Conservation (phyloP, 768 basidiomycete species). For the Leccinum olivaceopallidum region DNA sequence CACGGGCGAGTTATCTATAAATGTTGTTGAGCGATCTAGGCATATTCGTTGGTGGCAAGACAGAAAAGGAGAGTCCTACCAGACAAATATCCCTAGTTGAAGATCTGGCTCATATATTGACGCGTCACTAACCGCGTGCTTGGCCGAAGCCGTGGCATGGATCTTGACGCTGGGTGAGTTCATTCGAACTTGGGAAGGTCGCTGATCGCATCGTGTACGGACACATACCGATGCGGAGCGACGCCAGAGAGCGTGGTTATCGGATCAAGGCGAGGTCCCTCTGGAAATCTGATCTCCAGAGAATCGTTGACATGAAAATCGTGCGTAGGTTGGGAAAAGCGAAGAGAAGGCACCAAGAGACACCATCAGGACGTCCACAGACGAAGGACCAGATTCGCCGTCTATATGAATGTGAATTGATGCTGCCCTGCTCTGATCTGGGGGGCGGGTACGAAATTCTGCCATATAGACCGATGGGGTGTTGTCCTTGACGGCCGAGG, state of each 20-base stretch:
- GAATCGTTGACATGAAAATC: constrained; percentile 39
- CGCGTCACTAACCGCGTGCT: too few relatives aligned
- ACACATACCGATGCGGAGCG: constrained; percentile 57
- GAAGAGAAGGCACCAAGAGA: constrained; percentile 70
- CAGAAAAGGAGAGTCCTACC: too few relatives aligned
- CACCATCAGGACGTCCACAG: constrained; percentile 71
- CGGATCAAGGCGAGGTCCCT: constrained; percentile 39
- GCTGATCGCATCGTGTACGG: constrained; percentile 70
- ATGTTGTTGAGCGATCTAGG: too few relatives aligned
- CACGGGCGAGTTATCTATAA: too few relatives aligned
- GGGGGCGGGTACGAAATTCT: constrained; percentile 81
- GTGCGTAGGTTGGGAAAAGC: constrained; percentile 46
- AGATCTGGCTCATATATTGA: too few relatives aligned
- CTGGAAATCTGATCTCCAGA: constrained; percentile 53
- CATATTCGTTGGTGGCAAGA: too few relatives aligned
- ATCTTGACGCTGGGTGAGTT: too few relatives aligned
- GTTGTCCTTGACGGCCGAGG: constrained; percentile 62
- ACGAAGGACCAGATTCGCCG: constrained; percentile 82
- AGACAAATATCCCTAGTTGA: too few relatives aligned
- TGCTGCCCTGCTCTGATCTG: constrained; percentile 78
- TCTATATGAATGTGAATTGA: constrained; percentile 89
- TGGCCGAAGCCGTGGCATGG: too few relatives aligned
- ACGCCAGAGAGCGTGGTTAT: constrained; percentile 49
- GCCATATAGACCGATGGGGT: constrained; percentile 77
- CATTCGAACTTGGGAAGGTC: constrained; percentile 50